Percentiles rank a stretch among this genome's conserved stretches.
Evolutionary conservation across 805 yeast species (phyloP).

Genomic region (Wickerhamiella brachini): DNA sequence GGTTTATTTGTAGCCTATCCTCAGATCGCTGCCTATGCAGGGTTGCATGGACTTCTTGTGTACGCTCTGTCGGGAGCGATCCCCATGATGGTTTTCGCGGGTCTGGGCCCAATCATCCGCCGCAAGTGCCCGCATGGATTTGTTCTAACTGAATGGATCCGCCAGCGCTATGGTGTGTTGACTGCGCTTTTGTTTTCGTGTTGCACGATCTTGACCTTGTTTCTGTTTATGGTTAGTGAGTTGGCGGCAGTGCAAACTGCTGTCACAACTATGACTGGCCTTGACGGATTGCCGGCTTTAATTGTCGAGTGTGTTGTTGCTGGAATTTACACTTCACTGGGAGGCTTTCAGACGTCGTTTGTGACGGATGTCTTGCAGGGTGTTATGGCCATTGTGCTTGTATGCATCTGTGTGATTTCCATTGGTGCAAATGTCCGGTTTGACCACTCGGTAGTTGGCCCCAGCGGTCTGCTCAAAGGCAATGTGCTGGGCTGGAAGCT

Average conservation of each 20-base stretch:
- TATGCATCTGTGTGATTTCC: constrained; percentile 62
- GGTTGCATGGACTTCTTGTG: constrained; percentile 75
- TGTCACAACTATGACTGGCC: constrained; percentile 60
- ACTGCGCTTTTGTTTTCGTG: constrained; percentile 64
- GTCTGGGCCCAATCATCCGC: constrained; percentile 68
- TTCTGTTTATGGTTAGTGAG: constrained; percentile 77
- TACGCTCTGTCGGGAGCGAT: constrained; percentile 72
- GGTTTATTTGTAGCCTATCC: constrained; percentile 80
- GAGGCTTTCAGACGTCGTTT: constrained; percentile 83
- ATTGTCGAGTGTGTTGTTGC: constrained; percentile 80
- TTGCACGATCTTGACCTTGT: constrained; percentile 74
- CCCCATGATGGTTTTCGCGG: constrained; percentile 75
- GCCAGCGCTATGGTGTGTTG: constrained; percentile 58
- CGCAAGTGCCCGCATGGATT: constrained; percentile 78
- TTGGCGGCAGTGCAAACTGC: constrained; percentile 69
- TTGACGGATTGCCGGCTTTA: constrained; percentile 65
- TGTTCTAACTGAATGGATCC: constrained; percentile 90
- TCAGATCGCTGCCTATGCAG: constrained; percentile 72
- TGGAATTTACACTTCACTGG: constrained; percentile 71
- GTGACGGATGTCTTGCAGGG: constrained; percentile 81
- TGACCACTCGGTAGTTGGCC: constrained; percentile 48
- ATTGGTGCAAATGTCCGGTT: constrained; percentile 58
- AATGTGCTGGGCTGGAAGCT: constrained; percentile 84
- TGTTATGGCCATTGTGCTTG: constrained; percentile 45
- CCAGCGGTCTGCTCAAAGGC: constrained; percentile 49